Evolutionary conservation across 148 eudicot species (phyloP).

Genomic region (Rhododendron williamsianum): DNA sequence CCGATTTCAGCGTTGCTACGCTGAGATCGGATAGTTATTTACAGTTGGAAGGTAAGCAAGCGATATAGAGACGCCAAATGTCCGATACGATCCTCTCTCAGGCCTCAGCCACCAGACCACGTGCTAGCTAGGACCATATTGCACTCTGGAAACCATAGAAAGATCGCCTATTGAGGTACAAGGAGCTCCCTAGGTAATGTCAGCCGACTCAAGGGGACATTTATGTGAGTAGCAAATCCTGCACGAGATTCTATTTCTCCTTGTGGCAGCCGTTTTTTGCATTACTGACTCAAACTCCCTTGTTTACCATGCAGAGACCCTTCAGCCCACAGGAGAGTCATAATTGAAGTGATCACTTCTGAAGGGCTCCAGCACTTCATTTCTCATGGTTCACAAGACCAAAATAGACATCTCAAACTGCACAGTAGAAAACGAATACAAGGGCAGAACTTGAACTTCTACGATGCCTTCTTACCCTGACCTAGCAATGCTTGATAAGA

Average conservation of each 20-base stretch:
- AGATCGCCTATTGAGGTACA: background rate
- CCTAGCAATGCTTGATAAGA: background rate
- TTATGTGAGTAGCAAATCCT: background rate
- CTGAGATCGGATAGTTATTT: background rate
- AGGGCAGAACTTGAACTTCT: background rate
- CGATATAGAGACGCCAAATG: background rate
- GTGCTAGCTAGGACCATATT: background rate
- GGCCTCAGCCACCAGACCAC: background rate
- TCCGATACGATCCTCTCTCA: background rate
- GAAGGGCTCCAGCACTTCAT: background rate
- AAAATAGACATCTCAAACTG: background rate
- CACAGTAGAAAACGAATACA: background rate
- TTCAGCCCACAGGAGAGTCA: background rate
- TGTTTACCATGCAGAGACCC: background rate
- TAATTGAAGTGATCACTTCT: background rate
- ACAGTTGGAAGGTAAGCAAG: background rate
- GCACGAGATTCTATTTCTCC: background rate
- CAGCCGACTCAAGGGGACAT: background rate
- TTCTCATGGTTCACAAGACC: background rate
- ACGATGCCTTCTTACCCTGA: background rate
- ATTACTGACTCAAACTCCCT: background rate
- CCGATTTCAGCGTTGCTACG: background rate
- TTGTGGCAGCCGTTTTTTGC: background rate
- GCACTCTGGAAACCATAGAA: background rate
- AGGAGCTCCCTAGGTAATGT: background rate